phyloP scores from a whole-genome alignment of 2,329 filamentous ascomycete genomes.

The Pseudogymnoascus sp. region DNA sequence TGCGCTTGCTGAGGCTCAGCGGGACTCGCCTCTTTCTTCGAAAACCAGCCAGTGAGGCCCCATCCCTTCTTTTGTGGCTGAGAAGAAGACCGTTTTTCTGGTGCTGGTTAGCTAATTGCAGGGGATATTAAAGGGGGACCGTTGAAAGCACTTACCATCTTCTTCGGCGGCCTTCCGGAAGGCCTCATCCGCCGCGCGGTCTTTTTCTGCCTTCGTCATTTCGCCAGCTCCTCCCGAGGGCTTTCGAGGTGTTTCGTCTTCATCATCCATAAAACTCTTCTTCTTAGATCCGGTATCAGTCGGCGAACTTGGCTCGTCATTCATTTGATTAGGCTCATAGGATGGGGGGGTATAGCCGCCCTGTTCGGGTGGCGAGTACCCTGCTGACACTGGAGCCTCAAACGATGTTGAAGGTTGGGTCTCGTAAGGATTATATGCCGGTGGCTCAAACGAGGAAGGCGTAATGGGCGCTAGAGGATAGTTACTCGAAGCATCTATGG shows the following conservation, averaged over 20 bases:
- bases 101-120: slow-evolving; percentile 14
- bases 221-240: slow-evolving; percentile 44
- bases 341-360: slow-evolving; percentile 56
- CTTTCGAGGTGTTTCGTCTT: slow-evolving; percentile 53
- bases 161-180: slow-evolving; percentile 78
- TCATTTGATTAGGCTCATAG: slow-evolving; percentile 50
- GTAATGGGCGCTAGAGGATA: slow-evolving; percentile 1
- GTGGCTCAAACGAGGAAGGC: slow-evolving; percentile 20
- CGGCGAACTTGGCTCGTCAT: slow-evolving; percentile 37
- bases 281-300: slow-evolving; percentile 57
- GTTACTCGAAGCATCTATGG: neutral
- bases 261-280: slow-evolving; percentile 76
- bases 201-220: slow-evolving; percentile 61
- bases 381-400: slow-evolving; percentile 23
- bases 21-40: slow-evolving; percentile 53
- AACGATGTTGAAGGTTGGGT: slow-evolving; percentile 36
- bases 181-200: slow-evolving; percentile 76
- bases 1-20: slow-evolving; percentile 29
- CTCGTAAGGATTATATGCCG: slow-evolving; percentile 30
- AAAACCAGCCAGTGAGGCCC: slow-evolving; percentile 82
- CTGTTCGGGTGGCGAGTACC: slow-evolving; percentile 27
- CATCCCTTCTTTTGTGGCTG: slow-evolving; percentile 60
- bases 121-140: slow-evolving; percentile 19
- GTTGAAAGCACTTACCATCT: slow-evolving; percentile 48
- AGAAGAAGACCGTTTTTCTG: slow-evolving; percentile 47